Base-by-base conservation (phyloP, 108 stramenopile genomes). In the Discostella stelligeroides region DNA sequence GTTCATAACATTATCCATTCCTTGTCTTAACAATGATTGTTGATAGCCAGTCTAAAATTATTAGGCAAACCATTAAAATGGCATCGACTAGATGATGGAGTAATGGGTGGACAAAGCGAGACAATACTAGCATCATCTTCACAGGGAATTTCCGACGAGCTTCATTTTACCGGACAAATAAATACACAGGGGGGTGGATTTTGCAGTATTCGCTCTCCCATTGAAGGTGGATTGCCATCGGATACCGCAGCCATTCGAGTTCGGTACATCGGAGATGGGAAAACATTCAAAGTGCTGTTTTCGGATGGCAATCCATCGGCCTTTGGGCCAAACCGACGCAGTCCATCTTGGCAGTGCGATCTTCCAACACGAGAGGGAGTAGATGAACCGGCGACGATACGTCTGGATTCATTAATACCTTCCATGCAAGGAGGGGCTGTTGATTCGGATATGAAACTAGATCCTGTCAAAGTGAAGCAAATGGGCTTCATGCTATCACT, bases 171-270 rank as follows among this genome's bases (percentile, higher is more conserved):
- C 3, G 90, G 90, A 38, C 84, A 80, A 34, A 91, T 91, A 64
- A 87, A 91, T 46, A 88, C 85, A 7, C 58, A 84, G 30, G 87
- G 87, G 25, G 90, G 90, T 15, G 90, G 90, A 21, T 91, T 91
- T 57, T 67, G 74, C 41, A 87, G 86, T 9, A 87, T 91, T 34
- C 79, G 90, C 48, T 58, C 87, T 1, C 69, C 71, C 5, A 61
- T 81, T 27, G 40, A 56, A 23, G 75, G 75, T 24, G 75, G 70
- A 14, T 20, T 88, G 30, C 66, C 81, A 23, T 29, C 75, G 18
- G 72, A 74, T 43, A 78, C 59, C 2, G 57, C 56, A 11, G 76
- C 71, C 28, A 59, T 91, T 39, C 54, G 66, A 43, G 54, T 86
- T 11, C 45, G 54, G 4, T 79, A 73, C 45, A 25, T 46, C 8